Evolutionary conservation across 2,329 filamentous ascomycete species (phyloP), one percentile per base, ranked within the genome.

Genomic region (Zarea fungicola): DNA sequence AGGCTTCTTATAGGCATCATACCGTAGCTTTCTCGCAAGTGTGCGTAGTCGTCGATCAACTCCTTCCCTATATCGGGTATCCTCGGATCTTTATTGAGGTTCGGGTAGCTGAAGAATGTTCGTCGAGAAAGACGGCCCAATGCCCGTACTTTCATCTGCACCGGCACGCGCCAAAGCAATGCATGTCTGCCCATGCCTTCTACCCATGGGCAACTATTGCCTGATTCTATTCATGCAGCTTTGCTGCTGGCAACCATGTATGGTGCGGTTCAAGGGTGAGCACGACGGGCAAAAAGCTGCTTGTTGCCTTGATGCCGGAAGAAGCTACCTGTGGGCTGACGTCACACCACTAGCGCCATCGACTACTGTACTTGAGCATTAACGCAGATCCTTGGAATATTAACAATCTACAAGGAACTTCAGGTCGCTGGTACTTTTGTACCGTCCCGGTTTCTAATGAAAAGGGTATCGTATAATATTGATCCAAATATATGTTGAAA

Each of bases 31-130:
- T 74, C 69, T 40, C 65, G 67, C 31, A 76, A 62, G 11, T 58
- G 53, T 18, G 74, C 73, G 58, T 72, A 77, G 19, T 76, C 74
- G 48, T 76, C 67, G 31, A 64, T 62, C 42, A 77, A 74, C 51
- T 68, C 55, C 42, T 62, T 65, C 1, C 67, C 72, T 5, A 73
- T 50, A n/a, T 68, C 64, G 9, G 59, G 61, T 22, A 75, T 55
- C 36, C 72, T 63, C 7, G 72, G 67, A 52, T 74, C 72, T 14
- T 58, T 52, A 23, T 58, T 52, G 18, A 54, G 55, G 3, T 46
- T 39, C 25, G 55, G 45, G 26, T 31, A 40, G 5, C 35, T 34
- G 25, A 29, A 32, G 26, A 47, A 47, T 3, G 10, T 2, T 16
- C 21, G 44, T n/a, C n/a, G n/a, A n/a, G n/a, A n/a, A n/a, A n/a